phyloP scores from a whole-genome alignment of 2,329 filamentous ascomycete genomes.

The Cladophialophora exuberans region DNA sequence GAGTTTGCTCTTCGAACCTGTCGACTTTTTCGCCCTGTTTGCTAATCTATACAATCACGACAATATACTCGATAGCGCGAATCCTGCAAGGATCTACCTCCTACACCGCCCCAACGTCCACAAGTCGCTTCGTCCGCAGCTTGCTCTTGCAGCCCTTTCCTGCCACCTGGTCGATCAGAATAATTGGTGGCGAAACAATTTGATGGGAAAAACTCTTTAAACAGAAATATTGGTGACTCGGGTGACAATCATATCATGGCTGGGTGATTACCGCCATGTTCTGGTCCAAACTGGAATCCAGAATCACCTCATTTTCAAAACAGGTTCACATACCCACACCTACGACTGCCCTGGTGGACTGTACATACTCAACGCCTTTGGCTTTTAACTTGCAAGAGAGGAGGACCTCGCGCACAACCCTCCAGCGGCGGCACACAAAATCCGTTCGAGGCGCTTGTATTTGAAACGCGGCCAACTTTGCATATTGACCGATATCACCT shows the following conservation, averaged over 20 bases:
- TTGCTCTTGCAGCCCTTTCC: not conserved
- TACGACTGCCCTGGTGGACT: too few relatives aligned
- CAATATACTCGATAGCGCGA: too few relatives aligned
- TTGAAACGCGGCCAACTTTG: slow-evolving; percentile 20
- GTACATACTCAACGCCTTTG: too few relatives aligned
- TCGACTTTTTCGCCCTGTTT: slow-evolving; percentile 6
- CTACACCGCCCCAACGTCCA: slow-evolving; percentile 12
- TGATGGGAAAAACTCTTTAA: not conserved
- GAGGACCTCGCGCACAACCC: slow-evolving; percentile 8
- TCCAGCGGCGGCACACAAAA: slow-evolving; percentile 1
- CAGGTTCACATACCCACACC: too few relatives aligned
- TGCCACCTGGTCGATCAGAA: not conserved
- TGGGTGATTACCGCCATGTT: slow-evolving; percentile 24
- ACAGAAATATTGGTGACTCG: slow-evolving; percentile 5
- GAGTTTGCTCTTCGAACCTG: not conserved
- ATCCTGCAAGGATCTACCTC: slow-evolving; percentile 10
- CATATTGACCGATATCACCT: slow-evolving; percentile 15
- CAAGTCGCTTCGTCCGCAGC: slow-evolving; percentile 12
- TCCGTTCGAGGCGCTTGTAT: slow-evolving; percentile 11
- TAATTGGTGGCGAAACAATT: not conserved
- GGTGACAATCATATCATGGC: slow-evolving; percentile 16
- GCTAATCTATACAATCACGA: slow-evolving; percentile 9
- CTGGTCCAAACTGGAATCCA: slow-evolving; percentile 21
- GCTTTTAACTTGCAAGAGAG: slow-evolving; percentile 4
- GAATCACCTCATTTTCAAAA: slow-evolving; percentile 10